phyloP scores from a whole-genome alignment of 192 early-diverging fungal genomes.

The Gonapodya prolifera region DNA sequence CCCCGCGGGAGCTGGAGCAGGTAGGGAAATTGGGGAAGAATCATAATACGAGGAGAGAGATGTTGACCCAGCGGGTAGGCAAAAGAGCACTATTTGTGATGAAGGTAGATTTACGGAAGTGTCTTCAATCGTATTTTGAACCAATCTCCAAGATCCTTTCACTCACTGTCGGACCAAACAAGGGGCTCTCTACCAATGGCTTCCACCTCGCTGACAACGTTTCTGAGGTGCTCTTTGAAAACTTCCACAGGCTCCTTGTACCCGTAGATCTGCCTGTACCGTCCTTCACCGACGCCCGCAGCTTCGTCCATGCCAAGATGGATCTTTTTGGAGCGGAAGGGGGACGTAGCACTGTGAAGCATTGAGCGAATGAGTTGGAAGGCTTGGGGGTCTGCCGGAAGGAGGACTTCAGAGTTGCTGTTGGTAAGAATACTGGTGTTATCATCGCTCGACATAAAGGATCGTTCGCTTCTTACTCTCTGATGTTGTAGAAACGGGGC shows the following conservation, averaged over 20 bases:
- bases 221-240: constrained; percentile 61
- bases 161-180: constrained; percentile 80
- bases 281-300: constrained; percentile 65
- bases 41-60: background rate
- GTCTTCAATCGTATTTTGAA: background rate
- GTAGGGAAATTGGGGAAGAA: constrained; percentile 8
- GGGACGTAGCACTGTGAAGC: constrained; percentile 45
- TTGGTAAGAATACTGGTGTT: background rate
- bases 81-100: background rate
- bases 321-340: constrained; percentile 63
- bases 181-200: constrained; percentile 50
- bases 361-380: constrained; percentile 67
- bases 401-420: constrained; percentile 61
- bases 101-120: background rate
- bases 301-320: constrained; percentile 84
- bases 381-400: constrained; percentile 58
- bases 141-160: background rate
- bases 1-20: constrained; percentile 14
- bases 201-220: constrained; percentile 58
- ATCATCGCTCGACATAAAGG: constrained; percentile 2
- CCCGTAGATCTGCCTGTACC: constrained; percentile 63
- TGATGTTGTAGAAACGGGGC: constrained; percentile 60
- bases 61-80: background rate
- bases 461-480: constrained; percentile 32
- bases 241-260: constrained; percentile 56